These are phyloP conservation scores for Scleroderma bovista DNA, from an alignment of 768 basidiomycete species.

Conservation along the genomic window DNA sequence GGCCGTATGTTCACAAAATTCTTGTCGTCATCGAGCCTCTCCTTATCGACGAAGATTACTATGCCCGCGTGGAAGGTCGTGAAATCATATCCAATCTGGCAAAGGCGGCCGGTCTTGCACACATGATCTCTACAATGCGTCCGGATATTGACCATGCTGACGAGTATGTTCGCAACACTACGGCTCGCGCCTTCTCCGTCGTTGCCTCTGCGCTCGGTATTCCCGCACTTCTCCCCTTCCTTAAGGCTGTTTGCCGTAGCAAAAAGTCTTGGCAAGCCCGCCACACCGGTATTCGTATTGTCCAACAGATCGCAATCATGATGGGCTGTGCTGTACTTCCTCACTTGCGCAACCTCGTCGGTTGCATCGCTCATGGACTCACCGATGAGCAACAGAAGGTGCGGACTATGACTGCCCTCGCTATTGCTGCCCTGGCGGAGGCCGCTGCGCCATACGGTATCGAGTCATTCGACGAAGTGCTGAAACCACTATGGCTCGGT, in stretches of 20 bases:
- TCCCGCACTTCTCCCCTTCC: constrained; percentile 93
- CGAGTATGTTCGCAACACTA: constrained; percentile 98
- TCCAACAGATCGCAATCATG: constrained; percentile 99
- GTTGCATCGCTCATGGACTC: constrained; percentile 84
- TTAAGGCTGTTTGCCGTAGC: constrained; percentile 96
- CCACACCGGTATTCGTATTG: constrained; percentile 98
- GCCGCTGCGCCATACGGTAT: constrained; percentile 98
- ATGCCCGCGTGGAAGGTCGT: constrained; percentile 94
- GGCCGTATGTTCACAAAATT: constrained; percentile 99
- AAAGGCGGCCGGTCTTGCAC: constrained; percentile 97
- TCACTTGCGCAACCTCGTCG: constrained; percentile 93
- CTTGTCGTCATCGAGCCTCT: constrained; percentile 99
- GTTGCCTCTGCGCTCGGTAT: constrained; percentile 98
- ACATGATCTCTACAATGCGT: constrained; percentile 99
- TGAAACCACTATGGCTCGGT: constrained; percentile 73
- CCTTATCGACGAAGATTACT: constrained; percentile 97
- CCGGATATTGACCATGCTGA: constrained; percentile 99
- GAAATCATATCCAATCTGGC: constrained; percentile 99
- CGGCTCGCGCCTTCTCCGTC: constrained; percentile 97
- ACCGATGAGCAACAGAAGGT: constrained; percentile 80
- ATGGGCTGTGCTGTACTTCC: constrained; percentile 99
- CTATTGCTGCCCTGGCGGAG: constrained; percentile 88
- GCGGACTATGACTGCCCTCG: constrained; percentile 73
- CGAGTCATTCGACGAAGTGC: constrained; percentile 97
- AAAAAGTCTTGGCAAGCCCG: constrained; percentile 99